A percentile compares a stretch with the other conserved stretches of the same genome.
These are phyloP conservation scores for Bonia amplexicaulis DNA, from an alignment of 176 grass and related monocot species.

Conservation along the genomic window DNA sequence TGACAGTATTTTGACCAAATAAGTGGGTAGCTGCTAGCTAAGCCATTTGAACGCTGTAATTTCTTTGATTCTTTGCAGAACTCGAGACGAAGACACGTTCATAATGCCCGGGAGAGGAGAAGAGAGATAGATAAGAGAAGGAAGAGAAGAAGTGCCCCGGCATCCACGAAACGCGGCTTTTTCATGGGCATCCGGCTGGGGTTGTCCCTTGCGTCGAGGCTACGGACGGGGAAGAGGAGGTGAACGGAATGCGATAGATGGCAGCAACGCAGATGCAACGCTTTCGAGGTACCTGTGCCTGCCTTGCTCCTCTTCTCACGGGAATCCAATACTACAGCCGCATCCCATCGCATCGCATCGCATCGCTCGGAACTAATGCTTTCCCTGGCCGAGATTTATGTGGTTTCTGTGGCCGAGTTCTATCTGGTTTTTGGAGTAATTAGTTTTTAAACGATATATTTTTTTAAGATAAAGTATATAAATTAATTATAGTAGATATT, in stretches of 20 bases:
- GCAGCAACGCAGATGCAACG: neutral
- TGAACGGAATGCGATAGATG: neutral
- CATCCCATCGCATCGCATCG: neutral
- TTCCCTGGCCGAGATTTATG: neutral
- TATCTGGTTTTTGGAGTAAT: too few species aligned
- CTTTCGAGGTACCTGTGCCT: neutral
- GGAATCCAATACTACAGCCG: neutral
- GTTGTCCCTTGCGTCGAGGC: neutral
- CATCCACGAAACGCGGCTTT: conserved; percentile 15
- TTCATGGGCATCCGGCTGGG: neutral
- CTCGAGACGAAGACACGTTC: neutral
- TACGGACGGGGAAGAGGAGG: neutral
- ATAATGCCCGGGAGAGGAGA: too few species aligned
- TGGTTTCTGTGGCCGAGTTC: too few species aligned
- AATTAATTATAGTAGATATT: too few species aligned
- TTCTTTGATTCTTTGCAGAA: too few species aligned
- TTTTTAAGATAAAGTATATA: too few species aligned
- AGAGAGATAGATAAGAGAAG: too few species aligned
- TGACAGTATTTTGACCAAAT: neutral
- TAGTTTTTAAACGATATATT: too few species aligned
- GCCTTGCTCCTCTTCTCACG: neutral
- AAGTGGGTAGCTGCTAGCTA: neutral
- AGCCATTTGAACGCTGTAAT: neutral
- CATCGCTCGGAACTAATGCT: neutral
- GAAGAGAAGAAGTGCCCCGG: neutral